Conservation (phyloP, 176 grass and related monocot genomes). For the Rhipidocladum racemiflorum region DNA sequence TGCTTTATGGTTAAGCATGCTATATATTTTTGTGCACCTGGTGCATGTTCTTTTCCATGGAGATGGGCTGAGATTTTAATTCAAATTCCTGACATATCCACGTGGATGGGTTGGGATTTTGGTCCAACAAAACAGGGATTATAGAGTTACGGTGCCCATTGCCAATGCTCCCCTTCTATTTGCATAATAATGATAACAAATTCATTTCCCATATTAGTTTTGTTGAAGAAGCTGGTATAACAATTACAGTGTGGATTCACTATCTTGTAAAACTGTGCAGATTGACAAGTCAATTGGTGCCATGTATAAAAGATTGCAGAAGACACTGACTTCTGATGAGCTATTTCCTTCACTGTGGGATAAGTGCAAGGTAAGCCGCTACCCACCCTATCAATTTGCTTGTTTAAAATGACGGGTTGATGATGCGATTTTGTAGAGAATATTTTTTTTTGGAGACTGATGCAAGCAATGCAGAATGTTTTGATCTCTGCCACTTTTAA, state of each 20-base stretch:
- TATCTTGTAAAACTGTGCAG: conserved; percentile 42
- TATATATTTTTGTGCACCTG: background rate
- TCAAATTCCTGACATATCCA: no score
- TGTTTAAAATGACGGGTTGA: background rate
- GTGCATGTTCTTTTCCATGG: background rate
- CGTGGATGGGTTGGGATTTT: no score
- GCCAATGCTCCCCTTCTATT: background rate
- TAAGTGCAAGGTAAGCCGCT: conserved; percentile 74
- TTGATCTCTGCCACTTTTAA: background rate
- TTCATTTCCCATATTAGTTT: background rate
- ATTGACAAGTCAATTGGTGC: conserved; percentile 80
- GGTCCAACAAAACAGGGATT: background rate
- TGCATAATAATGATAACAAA: background rate
- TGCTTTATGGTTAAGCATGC: background rate
- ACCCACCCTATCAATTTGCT: background rate
- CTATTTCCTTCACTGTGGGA: conserved; percentile 92
- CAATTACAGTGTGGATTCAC: background rate
- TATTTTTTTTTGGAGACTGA: background rate
- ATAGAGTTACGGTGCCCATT: background rate
- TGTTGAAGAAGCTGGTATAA: conserved; percentile 15
- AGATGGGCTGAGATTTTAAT: no score
- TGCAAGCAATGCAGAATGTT: background rate
- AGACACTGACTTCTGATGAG: conserved; percentile 76
- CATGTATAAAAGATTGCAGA: conserved; percentile 94
- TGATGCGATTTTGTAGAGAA: background rate